Percentiles rank a stretch among this genome's conserved stretches.
Conservation (phyloP, 2,329 filamentous ascomycete species). For the Huntiella bhutanensis region DNA sequence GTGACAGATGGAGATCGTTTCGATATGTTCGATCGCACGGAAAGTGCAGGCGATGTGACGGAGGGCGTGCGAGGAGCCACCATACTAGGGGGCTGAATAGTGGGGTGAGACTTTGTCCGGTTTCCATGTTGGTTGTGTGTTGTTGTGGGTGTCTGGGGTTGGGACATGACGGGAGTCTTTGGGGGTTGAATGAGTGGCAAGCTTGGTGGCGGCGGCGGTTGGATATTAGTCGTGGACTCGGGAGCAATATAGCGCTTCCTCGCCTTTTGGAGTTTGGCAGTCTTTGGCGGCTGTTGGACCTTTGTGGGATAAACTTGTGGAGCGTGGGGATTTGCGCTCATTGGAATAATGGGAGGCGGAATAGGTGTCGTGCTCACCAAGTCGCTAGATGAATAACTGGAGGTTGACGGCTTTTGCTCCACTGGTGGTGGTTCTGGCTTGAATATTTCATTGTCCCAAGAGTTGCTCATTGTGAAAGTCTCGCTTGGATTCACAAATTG, state of each 20-base stretch:
- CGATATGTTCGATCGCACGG: constrained; percentile 22
- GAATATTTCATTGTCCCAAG: constrained; percentile 7
- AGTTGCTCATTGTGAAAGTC: constrained; percentile 6
- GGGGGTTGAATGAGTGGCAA: constrained; percentile 8
- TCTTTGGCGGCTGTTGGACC: not conserved
- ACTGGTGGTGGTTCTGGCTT: constrained; percentile 4
- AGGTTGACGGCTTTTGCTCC: not conserved
- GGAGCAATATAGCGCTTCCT: not conserved
- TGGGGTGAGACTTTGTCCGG: constrained; percentile 19
- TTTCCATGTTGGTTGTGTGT: constrained; percentile 14
- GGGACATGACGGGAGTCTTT: constrained; percentile 8
- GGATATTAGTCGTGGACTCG: not conserved
- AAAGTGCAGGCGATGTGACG: constrained; percentile 24
- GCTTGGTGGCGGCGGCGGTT: constrained; percentile 16
- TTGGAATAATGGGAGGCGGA: not conserved
- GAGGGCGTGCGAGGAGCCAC: constrained; percentile 18
- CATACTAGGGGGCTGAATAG: not conserved
- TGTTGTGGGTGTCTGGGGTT: constrained; percentile 11
- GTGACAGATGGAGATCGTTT: constrained; percentile 25
- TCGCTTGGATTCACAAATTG: constrained; percentile 10
- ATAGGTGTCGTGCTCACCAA: not conserved
- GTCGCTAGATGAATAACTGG: not conserved
- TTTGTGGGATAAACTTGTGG: not conserved
- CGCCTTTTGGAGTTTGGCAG: constrained; percentile 1
- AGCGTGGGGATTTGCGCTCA: too few relatives aligned